Conservation (phyloP, 1,284 basidiomycete species). For the Tylopilus orsonianus region DNA sequence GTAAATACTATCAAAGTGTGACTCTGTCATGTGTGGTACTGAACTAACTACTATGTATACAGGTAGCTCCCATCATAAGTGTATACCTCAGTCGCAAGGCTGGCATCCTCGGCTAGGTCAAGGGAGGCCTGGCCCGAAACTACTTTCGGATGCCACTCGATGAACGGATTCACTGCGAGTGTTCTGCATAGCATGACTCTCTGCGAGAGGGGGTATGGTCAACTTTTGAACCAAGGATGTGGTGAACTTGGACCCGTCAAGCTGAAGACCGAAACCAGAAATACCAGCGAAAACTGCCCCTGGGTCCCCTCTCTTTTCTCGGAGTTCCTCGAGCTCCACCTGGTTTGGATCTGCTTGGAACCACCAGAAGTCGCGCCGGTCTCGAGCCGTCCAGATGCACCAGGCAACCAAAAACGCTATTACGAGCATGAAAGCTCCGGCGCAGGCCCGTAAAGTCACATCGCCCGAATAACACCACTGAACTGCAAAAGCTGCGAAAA, state of each 20-base stretch:
- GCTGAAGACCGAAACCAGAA: neutral
- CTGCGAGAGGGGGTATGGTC: neutral
- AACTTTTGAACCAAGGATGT: neutral
- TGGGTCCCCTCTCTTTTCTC: neutral
- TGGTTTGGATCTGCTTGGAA: slow-evolving; percentile 24
- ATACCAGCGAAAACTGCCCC: neutral
- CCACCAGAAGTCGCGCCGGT: slow-evolving; percentile 24
- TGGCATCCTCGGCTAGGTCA: neutral
- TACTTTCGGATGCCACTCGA: neutral
- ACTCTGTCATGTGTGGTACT: no score
- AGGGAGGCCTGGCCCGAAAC: neutral
- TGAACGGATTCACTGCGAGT: neutral
- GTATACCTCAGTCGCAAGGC: no score
- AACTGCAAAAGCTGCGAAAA: slow-evolving; percentile 28
- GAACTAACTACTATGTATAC: no score
- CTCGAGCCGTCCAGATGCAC: slow-evolving; percentile 27
- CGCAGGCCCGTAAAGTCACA: neutral
- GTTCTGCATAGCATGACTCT: slow-evolving; percentile 9
- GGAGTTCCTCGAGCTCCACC: neutral
- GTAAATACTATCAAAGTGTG: no score
- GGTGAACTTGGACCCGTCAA: neutral
- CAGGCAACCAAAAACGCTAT: slow-evolving; percentile 19
- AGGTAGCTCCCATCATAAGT: no score
- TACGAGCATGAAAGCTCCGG: slow-evolving; percentile 10
- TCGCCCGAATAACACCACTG: slow-evolving; percentile 25